Evolutionary conservation across 164 flowering plant genomes (phyloP).

Genomic region (Aristolochia californica): DNA sequence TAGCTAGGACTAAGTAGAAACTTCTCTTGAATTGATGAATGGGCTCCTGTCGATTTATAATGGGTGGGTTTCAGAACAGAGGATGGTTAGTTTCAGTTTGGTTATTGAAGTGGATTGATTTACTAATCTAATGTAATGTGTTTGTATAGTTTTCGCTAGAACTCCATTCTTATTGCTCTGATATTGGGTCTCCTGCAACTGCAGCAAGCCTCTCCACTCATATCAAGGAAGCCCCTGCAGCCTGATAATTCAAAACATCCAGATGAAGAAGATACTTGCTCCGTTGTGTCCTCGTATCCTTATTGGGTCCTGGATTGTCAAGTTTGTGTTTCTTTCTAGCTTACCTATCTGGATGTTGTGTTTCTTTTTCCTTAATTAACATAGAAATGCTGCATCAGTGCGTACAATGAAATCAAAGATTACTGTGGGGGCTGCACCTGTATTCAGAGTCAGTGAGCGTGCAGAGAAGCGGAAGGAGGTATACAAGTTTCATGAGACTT

Average conservation of each 20-base stretch:
- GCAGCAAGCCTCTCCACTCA: constrained; percentile 37
- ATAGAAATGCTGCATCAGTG: constrained; percentile 30
- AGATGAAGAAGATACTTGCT: constrained; percentile 79
- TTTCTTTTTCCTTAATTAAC: constrained; percentile 28
- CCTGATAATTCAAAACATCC: constrained; percentile 40
- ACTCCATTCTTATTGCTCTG: neutral
- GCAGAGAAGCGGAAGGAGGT: constrained; percentile 69
- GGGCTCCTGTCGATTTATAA: too few species aligned
- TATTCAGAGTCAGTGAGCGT: constrained; percentile 55
- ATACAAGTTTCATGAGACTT: neutral
- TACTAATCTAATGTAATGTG: too few species aligned
- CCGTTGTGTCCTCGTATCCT: constrained; percentile 93
- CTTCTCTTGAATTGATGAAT: too few species aligned
- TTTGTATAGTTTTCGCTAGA: too few species aligned
- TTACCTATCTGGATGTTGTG: neutral
- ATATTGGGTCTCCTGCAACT: constrained; percentile 1
- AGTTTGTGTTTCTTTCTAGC: neutral
- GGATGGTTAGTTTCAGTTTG: neutral
- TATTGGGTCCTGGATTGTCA: neutral
- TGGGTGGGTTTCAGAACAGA: too few species aligned
- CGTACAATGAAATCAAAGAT: constrained; percentile 34
- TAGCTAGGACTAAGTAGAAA: too few species aligned
- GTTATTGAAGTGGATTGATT: neutral
- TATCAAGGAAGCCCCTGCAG: constrained; percentile 42
- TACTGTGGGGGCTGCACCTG: constrained; percentile 65